phyloP scores from a whole-genome alignment of 768 basidiomycete genomes.

The Plicaturopsis crispa region DNA sequence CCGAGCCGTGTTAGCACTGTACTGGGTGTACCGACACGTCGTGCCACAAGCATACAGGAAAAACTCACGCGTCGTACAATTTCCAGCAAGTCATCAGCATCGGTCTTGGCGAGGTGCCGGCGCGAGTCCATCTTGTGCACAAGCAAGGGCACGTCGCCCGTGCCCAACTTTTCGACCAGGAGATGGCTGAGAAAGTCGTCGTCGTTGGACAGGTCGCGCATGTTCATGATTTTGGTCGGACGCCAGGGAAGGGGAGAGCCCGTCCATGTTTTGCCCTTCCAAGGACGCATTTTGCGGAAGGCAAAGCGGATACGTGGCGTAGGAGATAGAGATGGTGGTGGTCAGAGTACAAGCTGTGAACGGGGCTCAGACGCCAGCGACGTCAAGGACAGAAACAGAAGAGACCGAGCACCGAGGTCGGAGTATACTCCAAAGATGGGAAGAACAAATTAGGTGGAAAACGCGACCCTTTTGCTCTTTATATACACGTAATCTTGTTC shows the following conservation, averaged over 20 bases:
- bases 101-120: conserved; percentile 69
- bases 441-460: no score
- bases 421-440: no score
- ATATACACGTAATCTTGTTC: no score
- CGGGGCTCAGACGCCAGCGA: no score
- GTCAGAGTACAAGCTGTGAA: no score
- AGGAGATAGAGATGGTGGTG: no score
- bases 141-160: conserved; percentile 68
- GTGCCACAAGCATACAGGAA: conserved; percentile 16
- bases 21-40: no score
- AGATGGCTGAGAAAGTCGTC: conserved; percentile 89
- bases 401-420: no score
- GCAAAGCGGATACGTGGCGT: no score
- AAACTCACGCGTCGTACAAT: conserved; percentile 70
- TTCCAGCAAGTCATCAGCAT: conserved; percentile 56
- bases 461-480: no score
- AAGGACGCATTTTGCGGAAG: background rate
- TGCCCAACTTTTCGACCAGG: conserved; percentile 83
- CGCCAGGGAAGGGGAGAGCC: conserved; percentile 48
- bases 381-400: no score
- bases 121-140: conserved; percentile 88
- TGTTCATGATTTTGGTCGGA: conserved; percentile 85
- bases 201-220: conserved; percentile 83
- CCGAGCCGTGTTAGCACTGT: conserved; percentile 1
- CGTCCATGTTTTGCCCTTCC: background rate